Percentiles rank a stretch among this genome's conserved stretches.
These are phyloP conservation scores for Hymenoscyphus linearis DNA, from an alignment of 2,329 filamentous ascomycete genomes.

Conservation along the genomic window DNA sequence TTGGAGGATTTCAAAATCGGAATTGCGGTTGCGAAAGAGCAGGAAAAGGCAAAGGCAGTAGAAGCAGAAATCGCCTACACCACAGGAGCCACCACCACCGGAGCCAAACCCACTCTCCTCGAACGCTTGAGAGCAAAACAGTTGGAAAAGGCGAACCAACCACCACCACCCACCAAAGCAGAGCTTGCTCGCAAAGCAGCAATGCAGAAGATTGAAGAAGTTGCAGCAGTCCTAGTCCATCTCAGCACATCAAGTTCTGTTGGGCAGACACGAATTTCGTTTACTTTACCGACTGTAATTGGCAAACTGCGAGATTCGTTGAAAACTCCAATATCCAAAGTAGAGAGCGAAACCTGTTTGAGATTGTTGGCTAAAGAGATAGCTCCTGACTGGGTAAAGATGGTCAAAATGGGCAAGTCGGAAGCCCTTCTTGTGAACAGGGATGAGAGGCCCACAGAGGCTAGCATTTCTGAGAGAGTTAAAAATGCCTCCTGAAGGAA, in stretches of 20 bases:
- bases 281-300: slow-evolving; percentile 57
- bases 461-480: slow-evolving; percentile 25
- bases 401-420: slow-evolving; percentile 40
- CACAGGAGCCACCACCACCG: slow-evolving; percentile 25
- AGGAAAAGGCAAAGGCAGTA: slow-evolving; percentile 34
- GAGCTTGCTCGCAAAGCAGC: slow-evolving; percentile 59
- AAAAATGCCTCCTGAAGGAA: slow-evolving; percentile 15
- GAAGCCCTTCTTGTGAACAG: slow-evolving; percentile 41
- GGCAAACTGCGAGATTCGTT: slow-evolving; percentile 65
- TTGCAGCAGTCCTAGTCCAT: slow-evolving; percentile 63
- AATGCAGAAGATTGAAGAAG: slow-evolving; percentile 61
- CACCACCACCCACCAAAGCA: slow-evolving; percentile 44
- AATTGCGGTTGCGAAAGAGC: slow-evolving; percentile 47
- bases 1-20: slow-evolving; percentile 64
- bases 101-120: slow-evolving; percentile 59
- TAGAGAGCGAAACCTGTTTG: slow-evolving; percentile 43
- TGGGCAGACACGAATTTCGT: slow-evolving; percentile 55
- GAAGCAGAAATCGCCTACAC: slow-evolving; percentile 5
- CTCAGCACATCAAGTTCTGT: slow-evolving; percentile 49
- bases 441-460: slow-evolving; percentile 26
- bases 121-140: slow-evolving; percentile 73
- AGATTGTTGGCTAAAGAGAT: slow-evolving; percentile 41
- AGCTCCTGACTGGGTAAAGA: slow-evolving; percentile 44
- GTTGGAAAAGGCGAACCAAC: slow-evolving; percentile 41
- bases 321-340: slow-evolving; percentile 38